A percentile compares a stretch with the other conserved stretches of the same genome.
These are phyloP conservation scores for Remersonia thermophila DNA, from an alignment of 2,329 filamentous ascomycete species.

Conservation along the genomic window DNA sequence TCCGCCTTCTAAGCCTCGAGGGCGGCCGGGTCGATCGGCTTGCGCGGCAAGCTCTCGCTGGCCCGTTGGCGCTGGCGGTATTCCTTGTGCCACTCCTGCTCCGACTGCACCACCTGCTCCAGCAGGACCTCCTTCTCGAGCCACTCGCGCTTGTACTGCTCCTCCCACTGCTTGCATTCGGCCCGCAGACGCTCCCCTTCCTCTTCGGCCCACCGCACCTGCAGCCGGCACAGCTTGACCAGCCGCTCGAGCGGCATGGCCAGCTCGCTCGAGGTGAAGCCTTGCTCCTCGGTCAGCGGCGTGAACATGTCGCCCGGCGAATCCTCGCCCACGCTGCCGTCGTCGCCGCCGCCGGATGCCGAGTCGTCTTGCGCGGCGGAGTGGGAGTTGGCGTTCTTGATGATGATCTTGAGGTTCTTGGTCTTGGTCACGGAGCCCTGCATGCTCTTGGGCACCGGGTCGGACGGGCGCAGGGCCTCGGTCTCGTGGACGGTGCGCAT, in stretches of 20 bases:
- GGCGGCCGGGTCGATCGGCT: too few species aligned
- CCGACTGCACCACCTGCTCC: conserved; percentile 56
- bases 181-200: conserved; percentile 51
- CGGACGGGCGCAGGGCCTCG: conserved; percentile 72
- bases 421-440: conserved; percentile 35
- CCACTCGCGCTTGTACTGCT: conserved; percentile 60
- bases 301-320: conserved; percentile 48
- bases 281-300: conserved; percentile 40
- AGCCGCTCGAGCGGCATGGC: conserved; percentile 46
- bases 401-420: conserved; percentile 49
- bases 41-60: too few species aligned
- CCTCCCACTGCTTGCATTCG: conserved; percentile 56
- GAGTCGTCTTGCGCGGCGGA: conserved; percentile 43
- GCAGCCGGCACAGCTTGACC: conserved; percentile 54
- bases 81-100: conserved; percentile 51
- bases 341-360: conserved; percentile 21
- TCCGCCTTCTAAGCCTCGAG: too few species aligned
- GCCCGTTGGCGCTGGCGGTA: too few species aligned
- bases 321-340: conserved; percentile 40
- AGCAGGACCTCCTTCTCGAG: conserved; percentile 65
- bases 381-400: conserved; percentile 49
- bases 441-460: conserved; percentile 61
- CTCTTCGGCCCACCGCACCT: conserved; percentile 60
- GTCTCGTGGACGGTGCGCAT: conserved; percentile 99
- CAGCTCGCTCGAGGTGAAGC: conserved; percentile 55